phyloP scores from a whole-genome alignment of 2,329 filamentous ascomycete genomes.

The Penicillium sp. region DNA sequence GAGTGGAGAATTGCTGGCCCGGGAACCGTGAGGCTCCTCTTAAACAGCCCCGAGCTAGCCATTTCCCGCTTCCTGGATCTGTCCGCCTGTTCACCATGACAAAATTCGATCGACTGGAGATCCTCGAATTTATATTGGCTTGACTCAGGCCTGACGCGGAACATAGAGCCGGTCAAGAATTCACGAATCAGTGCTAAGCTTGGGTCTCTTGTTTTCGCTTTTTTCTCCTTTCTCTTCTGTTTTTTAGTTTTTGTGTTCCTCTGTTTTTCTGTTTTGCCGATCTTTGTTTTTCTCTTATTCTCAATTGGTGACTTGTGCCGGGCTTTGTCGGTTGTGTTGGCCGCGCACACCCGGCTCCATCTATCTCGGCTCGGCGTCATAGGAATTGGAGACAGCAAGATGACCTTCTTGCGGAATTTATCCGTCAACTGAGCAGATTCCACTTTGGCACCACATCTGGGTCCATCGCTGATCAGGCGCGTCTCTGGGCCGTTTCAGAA shows the following conservation, averaged over 20 bases:
- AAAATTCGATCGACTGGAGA: background rate
- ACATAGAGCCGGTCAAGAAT: conserved; percentile 4
- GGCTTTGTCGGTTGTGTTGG: background rate
- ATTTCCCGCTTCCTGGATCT: background rate
- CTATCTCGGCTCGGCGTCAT: background rate
- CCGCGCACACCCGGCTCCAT: background rate
- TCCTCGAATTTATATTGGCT: background rate
- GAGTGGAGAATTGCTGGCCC: conserved; percentile 20
- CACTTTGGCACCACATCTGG: background rate
- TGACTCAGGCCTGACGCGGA: conserved; percentile 1
- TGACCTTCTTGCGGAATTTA: background rate
- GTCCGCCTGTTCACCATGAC: background rate
- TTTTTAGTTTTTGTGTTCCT: too few relatives aligned
- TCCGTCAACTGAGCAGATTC: background rate
- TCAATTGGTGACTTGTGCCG: background rate
- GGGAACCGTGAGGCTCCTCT: conserved; percentile 6
- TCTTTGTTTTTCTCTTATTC: background rate
- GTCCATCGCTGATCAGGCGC: conserved; percentile 1
- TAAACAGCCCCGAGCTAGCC: background rate
- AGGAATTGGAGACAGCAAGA: background rate
- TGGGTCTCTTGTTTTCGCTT: too few relatives aligned
- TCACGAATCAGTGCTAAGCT: conserved; percentile 8
- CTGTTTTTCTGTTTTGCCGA: too few relatives aligned
- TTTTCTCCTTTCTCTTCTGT: too few relatives aligned
- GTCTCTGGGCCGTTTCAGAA: conserved; percentile 13